phyloP scores from a whole-genome alignment of 331 rosid species.

The Malus hybrid region DNA sequence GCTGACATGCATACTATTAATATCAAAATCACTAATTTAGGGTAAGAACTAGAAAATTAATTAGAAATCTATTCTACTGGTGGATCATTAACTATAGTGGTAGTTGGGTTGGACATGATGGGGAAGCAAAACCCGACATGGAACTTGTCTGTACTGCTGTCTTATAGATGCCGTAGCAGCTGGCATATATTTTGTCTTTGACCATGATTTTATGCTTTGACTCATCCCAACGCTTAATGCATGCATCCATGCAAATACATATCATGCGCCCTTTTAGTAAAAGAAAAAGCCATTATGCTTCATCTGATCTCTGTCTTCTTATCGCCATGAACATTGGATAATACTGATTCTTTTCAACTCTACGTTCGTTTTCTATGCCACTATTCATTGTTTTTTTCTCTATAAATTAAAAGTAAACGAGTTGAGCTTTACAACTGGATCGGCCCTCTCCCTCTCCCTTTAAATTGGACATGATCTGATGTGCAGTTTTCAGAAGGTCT shows the following conservation, averaged over 20 bases:
- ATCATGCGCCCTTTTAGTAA: not conserved
- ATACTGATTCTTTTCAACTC: too few species aligned
- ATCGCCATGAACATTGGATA: not conserved
- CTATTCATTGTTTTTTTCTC: too few species aligned
- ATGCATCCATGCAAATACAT: conserved; percentile 13
- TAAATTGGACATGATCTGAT: too few species aligned
- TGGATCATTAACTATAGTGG: not conserved
- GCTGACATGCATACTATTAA: too few species aligned
- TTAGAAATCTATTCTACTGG: not conserved
- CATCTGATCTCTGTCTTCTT: not conserved
- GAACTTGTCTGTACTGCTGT: conserved; percentile 26
- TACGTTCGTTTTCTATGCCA: too few species aligned
- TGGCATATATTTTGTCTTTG: conserved; percentile 26
- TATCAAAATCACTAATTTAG: not conserved
- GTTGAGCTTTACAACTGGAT: too few species aligned
- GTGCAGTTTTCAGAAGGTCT: too few species aligned
- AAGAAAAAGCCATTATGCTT: not conserved
- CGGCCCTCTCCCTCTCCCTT: too few species aligned
- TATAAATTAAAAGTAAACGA: too few species aligned
- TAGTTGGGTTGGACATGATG: conserved; percentile 3
- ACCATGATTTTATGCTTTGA: conserved; percentile 26
- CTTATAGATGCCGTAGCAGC: conserved; percentile 7
- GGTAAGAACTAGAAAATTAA: not conserved
- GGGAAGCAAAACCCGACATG: conserved; percentile 18
- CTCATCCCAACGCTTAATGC: conserved; percentile 8